Evolutionary conservation across 345 rosid genomes (phyloP), one percentile per base, ranked within the genome.

Genomic region (Cardiospermum halicacabum): DNA sequence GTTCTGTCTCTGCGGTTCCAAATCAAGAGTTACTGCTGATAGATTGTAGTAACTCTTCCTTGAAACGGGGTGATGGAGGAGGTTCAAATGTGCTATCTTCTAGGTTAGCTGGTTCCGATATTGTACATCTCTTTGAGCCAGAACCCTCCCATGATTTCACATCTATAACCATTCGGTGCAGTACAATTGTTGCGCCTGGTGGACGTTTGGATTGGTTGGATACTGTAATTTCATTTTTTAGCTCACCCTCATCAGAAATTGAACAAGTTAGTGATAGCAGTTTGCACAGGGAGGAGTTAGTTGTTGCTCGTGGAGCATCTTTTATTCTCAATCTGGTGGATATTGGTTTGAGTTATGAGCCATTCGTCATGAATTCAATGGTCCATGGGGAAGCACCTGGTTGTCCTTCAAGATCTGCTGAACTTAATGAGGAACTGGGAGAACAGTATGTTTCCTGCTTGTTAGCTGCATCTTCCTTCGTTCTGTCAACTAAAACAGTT

Each of bases 151-250:
- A 70, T 37, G 82, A 69, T 73, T 80, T 70, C 72, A 76, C 86
- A 60, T 82, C 91, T 58, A 51, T 94, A 76, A 74, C 81, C 69
- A 65, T 80, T 69, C 81, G 91, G 72, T 84, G 99, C 70, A 75
- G 85, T 74, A 94, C 99, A 8, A 60, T 94, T 76, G 84, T 89
- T 53, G 96, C 97, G 5, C 75, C 78, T 58, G 93, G 97, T 67
- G 99, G 97, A 40, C 96, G 99, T 57, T 73, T 91, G 75, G 97
- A 94, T 78, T 94, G 99, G 99, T 67, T 94, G 61, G 87, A 81
- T 67, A 80, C 80, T 51, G 78, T 82, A 74, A 64, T 62, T 43
- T 94, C 97, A 43, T 91, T 91, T 72, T 89, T 94, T 71, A 73
- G 68, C 45, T 59, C 67, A 77, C 78, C 88, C 7, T 73, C 83